Evolutionary conservation across 305 asterid genomes (phyloP), one percentile per base, ranked within the genome.

Genomic region (Fraxinus velutina): DNA sequence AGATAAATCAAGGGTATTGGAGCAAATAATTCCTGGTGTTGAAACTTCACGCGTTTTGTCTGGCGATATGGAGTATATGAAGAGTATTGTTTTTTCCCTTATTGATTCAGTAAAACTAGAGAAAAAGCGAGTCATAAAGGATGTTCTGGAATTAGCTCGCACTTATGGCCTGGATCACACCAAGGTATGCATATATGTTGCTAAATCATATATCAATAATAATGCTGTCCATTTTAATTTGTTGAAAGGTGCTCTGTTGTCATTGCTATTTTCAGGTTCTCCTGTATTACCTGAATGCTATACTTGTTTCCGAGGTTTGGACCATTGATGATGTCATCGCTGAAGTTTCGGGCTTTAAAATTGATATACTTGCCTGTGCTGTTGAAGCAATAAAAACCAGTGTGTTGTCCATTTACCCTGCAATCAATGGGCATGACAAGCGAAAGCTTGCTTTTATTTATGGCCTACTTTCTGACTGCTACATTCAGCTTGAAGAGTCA

Each of bases 11-110:
- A 93, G 98, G 90, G 89, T 89, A 80, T 86, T 96, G 92, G 94
- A 94, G 85, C 93, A 90, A 87, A 85, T 96, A 79, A 91, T 96
- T 87, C 98, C 98, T 76, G 98, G 97, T 80, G 98, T 96, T 83
- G 98, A 94, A 82, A 87, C 92, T 70, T 83, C 94, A 79, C 93
- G 93, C 60, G 94, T 94, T 90, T 88, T 96, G 83, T 93, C 97
- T 81, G 92, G 94, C 76, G 99, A 96, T 86, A 80, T 82, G 85
- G 94, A 90, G 74, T 96, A 93, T 85, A 93, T 91, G 78, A 92
- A 96, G 77, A 89, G 84, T 81, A 89, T 87, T 39, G 81, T 96
- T 52, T 91, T 91, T 83, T 90, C 94, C 44, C 93, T 93, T 77
- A 90, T 94, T 81, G 97, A 92, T 79, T 89, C 98, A 34, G 89